Base-by-base conservation (phyloP, 345 rosid species). In the Crucihimalaya himalaica region DNA sequence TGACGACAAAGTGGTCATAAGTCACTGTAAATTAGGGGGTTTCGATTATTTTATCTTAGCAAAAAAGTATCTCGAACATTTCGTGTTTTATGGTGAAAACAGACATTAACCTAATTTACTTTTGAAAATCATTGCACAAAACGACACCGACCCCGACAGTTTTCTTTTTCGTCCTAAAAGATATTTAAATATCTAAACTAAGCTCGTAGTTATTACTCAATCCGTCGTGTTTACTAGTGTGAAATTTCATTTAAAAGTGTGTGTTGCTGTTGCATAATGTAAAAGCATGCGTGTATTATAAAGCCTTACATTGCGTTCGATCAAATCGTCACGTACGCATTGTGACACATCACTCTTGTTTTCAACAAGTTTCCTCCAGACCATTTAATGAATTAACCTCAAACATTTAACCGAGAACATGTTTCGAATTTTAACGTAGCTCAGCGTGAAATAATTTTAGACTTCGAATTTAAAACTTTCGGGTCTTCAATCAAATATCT, bases 271-370 rank as follows among this genome's bases (percentile, higher is more conserved):
- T 34, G 29, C 21, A 55, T 43, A 55, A 45, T 55, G 71, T 57
- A 23, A 32, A 40, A 40, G 16, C 45, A 65, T 65, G 50, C 66
- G 52, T 66, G 59, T 48, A 8, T 35, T 71, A 14, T 57, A 66
- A 66, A 66, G 39, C 45, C 73, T 74, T 59, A 28, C 55, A 59
- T 50, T 29, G 45, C 62, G 78, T 67, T 67, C 68, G 45, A 67
- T 42, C 53, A 51, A 58, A 45, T 15, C 50, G 67, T 74, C 68
- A 67, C 55, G 67, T 50, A 50, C 9, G 34, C 55, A 40, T 58
- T 68, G 73, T 74, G 68, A 57, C 60, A 74, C 67, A 74, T 62
- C 35, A 67, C 67, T 74, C 68, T 66, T n/a, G 32, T 58, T 42
- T 12, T 37, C 61, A 58, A 8, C 46, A 54, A 74, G 16, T 27